Evolutionary conservation across 1,284 basidiomycete species (phyloP).

Genomic region (Apiotrichum mycotoxinovorans): DNA sequence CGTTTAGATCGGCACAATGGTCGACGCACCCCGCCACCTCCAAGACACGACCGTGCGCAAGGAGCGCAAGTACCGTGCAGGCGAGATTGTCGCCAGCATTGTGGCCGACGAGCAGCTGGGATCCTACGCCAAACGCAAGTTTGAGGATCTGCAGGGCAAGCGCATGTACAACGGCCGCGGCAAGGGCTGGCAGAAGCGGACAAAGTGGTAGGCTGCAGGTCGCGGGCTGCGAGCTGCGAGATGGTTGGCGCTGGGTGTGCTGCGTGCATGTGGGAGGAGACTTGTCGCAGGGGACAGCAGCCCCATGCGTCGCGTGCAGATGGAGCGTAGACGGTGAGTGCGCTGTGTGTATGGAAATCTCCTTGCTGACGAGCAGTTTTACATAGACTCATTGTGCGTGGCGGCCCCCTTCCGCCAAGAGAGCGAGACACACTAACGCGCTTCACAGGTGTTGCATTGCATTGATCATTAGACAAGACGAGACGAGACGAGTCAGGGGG

Average conservation of each 20-base stretch:
- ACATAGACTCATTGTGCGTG: constrained; percentile 24
- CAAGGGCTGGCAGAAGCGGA: constrained; percentile 66
- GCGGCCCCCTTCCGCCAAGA: background rate
- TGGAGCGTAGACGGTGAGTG: constrained; percentile 18
- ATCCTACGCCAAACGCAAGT: constrained; percentile 91
- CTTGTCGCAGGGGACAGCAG: background rate
- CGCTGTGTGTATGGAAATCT: background rate
- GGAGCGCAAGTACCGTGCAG: constrained; percentile 75
- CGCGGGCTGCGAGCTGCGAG: background rate
- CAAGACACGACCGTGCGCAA: constrained; percentile 69
- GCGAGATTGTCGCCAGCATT: constrained; percentile 80
- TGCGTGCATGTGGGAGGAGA: too few species aligned
- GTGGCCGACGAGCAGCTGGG: constrained; percentile 81
- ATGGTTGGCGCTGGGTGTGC: background rate
- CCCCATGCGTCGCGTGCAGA: background rate
- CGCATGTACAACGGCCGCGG: constrained; percentile 70
- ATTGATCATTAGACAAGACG: constrained; percentile 5
- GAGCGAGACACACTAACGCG: constrained; percentile 2
- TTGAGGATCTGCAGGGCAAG: constrained; percentile 71
- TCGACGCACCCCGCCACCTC: constrained; percentile 71
- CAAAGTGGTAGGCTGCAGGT: constrained; percentile 36
- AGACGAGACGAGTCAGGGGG: too few species aligned
- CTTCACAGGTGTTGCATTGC: constrained; percentile 23
- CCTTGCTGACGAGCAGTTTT: constrained; percentile 10
- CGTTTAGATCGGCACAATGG: constrained; percentile 76